Evolutionary conservation across 331 rosid genomes (phyloP), one percentile per base, ranked within the genome.

Genomic region (Cucumis variabilis): DNA sequence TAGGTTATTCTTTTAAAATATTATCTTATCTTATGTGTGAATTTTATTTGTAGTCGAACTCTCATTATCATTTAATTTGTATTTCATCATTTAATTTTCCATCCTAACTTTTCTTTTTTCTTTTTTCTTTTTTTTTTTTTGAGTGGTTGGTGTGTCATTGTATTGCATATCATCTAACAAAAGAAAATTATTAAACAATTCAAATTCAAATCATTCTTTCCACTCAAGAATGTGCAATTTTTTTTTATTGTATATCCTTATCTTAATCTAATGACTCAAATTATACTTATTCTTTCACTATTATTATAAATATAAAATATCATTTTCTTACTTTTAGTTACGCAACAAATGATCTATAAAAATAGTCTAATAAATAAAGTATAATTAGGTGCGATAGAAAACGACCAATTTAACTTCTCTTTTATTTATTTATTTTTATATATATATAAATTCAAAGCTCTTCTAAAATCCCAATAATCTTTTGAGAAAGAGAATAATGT

Each of bases 71-170:
- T 53, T 53, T 53, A 53, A 5, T 53, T 53, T 53, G 12, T 53
- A 53, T 53, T 53, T 53, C 15, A 15, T 74, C 55, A 74, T 74
- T 37, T 37, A 37, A 37, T 37, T 44, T 41, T 7, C 55, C 55
- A 74, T 74, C 9, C 21, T 41, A 41, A 20, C 27, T 41, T 25
- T 21, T 44, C 5, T 41, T 41, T 41, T 41, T 6, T 41, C 7
- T 10, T 20, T 20, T 41, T 41, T 7, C 6, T 11, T 44, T 20
- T 41, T 41, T 21, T 37, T 23, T 21, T 74, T 5, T 20, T 41
- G 27, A 73, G 53, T 73, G 53, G 80, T 73, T 73, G 80, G 11
- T 13, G 23, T 77, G 83, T 50, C n/a, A 77, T 76, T 76, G 63
- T 76, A n/a, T 13, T 46, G 83, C n/a, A 46, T 48, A 46, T 76